Percentiles rank a stretch among this genome's conserved stretches.
phyloP scores from a whole-genome alignment of 148 eudicot species.

The Cornus florida region DNA sequence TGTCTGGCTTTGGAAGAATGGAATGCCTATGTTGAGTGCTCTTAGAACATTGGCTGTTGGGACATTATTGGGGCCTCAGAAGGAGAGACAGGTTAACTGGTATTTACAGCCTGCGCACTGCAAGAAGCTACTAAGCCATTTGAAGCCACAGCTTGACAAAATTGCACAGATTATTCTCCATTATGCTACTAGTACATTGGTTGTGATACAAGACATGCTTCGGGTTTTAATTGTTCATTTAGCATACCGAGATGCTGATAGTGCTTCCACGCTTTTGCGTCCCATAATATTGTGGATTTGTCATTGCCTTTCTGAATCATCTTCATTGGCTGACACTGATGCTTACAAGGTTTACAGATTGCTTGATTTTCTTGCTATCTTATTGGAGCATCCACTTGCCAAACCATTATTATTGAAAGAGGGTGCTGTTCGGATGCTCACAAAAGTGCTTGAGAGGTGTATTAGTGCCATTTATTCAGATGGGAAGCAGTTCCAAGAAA shows the following conservation, averaged over 20 bases:
- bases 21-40: constrained; percentile 75
- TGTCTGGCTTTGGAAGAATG: constrained; percentile 83
- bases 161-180: constrained; percentile 73
- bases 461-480: constrained; percentile 31
- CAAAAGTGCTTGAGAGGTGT: constrained; percentile 62
- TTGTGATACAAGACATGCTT: constrained; percentile 86
- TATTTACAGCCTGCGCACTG: constrained; percentile 58
- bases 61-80: constrained; percentile 71
- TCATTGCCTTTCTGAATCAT: constrained; percentile 44
- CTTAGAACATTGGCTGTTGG: constrained; percentile 73
- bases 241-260: constrained; percentile 58
- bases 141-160: constrained; percentile 71
- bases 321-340: constrained; percentile 59
- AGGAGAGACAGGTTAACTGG: constrained; percentile 85
- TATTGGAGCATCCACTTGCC: constrained; percentile 86
- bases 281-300: constrained; percentile 68
- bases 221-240: constrained; percentile 81
- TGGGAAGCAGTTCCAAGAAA: constrained; percentile 46
- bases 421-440: constrained; percentile 54
- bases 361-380: constrained; percentile 64
- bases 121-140: constrained; percentile 63
- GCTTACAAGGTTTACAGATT: constrained; percentile 77
- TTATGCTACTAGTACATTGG: constrained; percentile 80
- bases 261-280: constrained; percentile 63
- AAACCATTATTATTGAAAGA: constrained; percentile 76